These are phyloP conservation scores for Lophium mytilinum DNA, from an alignment of 495 filamentous ascomycete genomes.

Conservation along the genomic window DNA sequence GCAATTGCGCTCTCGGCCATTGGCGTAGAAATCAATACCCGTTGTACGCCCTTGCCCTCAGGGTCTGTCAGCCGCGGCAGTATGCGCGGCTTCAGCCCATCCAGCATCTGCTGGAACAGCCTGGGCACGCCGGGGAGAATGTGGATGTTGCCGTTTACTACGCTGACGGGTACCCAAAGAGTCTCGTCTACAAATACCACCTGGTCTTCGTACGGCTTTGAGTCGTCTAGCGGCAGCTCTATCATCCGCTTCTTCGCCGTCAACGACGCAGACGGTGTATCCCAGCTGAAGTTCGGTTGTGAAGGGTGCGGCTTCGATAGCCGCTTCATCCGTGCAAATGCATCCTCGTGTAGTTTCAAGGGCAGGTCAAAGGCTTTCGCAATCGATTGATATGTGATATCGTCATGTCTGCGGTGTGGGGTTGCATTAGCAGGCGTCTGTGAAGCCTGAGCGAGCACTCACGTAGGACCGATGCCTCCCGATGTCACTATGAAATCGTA, in stretches of 20 bases:
- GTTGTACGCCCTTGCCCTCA: constrained; percentile 66
- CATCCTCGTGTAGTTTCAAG: constrained; percentile 64
- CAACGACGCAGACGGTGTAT: constrained; percentile 65
- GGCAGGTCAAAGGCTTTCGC: constrained; percentile 77
- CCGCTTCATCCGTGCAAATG: constrained; percentile 73
- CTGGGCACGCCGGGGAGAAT: constrained; percentile 86
- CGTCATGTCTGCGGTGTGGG: constrained; percentile 62
- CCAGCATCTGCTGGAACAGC: constrained; percentile 70
- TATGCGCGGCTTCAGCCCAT: constrained; percentile 62
- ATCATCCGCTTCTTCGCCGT: constrained; percentile 86
- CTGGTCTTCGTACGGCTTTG: constrained; percentile 51
- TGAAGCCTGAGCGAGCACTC: constrained; percentile 24
- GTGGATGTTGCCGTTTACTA: constrained; percentile 88
- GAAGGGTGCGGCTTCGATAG: constrained; percentile 63
- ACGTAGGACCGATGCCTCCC: constrained; percentile 94
- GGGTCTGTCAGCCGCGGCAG: constrained; percentile 64
- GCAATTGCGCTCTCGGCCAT: constrained; percentile 79
- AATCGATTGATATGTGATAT: constrained; percentile 93
- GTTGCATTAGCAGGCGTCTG: constrained; percentile 1
- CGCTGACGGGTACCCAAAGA: constrained; percentile 81
- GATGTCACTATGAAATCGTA: constrained; percentile 93
- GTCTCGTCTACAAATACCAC: constrained; percentile 69
- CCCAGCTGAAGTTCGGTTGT: constrained; percentile 76
- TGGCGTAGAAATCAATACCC: constrained; percentile 79
- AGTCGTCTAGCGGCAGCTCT: constrained; percentile 66